A percentile compares a stretch with the other conserved stretches of the same genome.
Evolutionary conservation across 345 rosid genomes (phyloP).

Genomic region (Ceriops tagal): DNA sequence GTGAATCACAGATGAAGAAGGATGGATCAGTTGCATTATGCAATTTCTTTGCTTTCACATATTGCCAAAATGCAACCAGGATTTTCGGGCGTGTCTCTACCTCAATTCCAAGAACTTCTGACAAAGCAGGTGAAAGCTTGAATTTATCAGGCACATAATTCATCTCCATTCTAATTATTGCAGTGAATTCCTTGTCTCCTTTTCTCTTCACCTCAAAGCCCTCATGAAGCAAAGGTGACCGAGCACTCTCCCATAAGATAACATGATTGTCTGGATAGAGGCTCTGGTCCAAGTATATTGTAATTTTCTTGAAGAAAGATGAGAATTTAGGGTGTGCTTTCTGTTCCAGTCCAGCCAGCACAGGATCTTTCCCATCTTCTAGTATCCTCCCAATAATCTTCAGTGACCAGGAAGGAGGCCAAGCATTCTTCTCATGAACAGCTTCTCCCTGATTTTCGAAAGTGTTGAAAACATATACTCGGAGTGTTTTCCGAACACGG

Average conservation of each 20-base stretch:
- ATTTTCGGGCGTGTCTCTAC: conserved; percentile 47
- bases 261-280: conserved; percentile 55
- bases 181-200: conserved; percentile 57
- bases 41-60: conserved; percentile 47
- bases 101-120: conserved; percentile 54
- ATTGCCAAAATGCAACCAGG: conserved; percentile 57
- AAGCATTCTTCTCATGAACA: conserved; percentile 27
- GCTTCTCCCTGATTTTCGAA: conserved; percentile 38
- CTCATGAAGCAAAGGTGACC: conserved; percentile 51
- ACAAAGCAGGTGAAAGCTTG: conserved; percentile 46
- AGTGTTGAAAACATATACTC: conserved; percentile 51
- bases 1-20: conserved; percentile 45
- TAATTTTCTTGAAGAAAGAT: conserved; percentile 51
- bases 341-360: conserved; percentile 36
- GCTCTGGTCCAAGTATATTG: conserved; percentile 54
- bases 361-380: conserved; percentile 57
- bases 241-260: conserved; percentile 52
- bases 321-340: conserved; percentile 46
- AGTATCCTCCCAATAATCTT: conserved; percentile 55
- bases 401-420: conserved; percentile 52
- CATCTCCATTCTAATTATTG: conserved; percentile 52
- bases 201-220: conserved; percentile 66
- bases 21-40: conserved; percentile 48
- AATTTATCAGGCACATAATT: conserved; percentile 51
- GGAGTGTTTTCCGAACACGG: conserved; percentile 40